These are phyloP conservation scores for Andrographis paniculata DNA, from an alignment of 305 asterid species.

Conservation along the genomic window DNA sequence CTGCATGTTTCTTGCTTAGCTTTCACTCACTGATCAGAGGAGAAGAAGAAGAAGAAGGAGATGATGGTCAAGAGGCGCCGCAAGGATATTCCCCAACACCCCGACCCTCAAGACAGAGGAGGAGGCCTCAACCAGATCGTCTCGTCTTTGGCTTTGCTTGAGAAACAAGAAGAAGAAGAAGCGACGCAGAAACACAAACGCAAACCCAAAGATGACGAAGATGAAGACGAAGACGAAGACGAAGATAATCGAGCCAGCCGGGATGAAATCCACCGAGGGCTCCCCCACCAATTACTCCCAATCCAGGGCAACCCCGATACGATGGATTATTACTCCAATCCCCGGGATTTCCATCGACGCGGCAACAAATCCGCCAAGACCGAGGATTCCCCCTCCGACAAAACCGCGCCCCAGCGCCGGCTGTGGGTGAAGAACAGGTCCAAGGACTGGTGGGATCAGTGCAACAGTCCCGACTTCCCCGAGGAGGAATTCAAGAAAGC, in stretches of 20 bases:
- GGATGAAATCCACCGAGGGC: conserved; percentile 33
- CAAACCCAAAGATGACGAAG: conserved; percentile 17
- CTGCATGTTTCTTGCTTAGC: conserved; percentile 21
- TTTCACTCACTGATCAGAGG: too few species aligned
- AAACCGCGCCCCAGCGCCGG: conserved; percentile 49
- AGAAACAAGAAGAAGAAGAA: conserved; percentile 60
- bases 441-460: conserved; percentile 95
- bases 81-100: conserved; percentile 25
- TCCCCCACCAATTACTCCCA: conserved; percentile 29
- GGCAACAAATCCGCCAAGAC: conserved; percentile 24
- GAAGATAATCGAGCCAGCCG: conserved; percentile 34
- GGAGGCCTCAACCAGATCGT: conserved; percentile 40
- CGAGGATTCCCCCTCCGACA: conserved; percentile 22
- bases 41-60: conserved; percentile 32
- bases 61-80: conserved; percentile 23
- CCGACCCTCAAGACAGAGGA: conserved; percentile 55
- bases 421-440: conserved; percentile 91
- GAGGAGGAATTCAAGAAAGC: conserved; percentile 80
- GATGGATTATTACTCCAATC: conserved; percentile 25
- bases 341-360: conserved; percentile 24
- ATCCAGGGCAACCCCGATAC: conserved; percentile 6
- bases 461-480: conserved; percentile 82
- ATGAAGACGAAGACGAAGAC: conserved; percentile 33
- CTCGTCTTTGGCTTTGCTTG: conserved; percentile 55
- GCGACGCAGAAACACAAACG: too few species aligned